These are phyloP conservation scores for Echites panduratus DNA, from an alignment of 257 asterid species.

Conservation along the genomic window DNA sequence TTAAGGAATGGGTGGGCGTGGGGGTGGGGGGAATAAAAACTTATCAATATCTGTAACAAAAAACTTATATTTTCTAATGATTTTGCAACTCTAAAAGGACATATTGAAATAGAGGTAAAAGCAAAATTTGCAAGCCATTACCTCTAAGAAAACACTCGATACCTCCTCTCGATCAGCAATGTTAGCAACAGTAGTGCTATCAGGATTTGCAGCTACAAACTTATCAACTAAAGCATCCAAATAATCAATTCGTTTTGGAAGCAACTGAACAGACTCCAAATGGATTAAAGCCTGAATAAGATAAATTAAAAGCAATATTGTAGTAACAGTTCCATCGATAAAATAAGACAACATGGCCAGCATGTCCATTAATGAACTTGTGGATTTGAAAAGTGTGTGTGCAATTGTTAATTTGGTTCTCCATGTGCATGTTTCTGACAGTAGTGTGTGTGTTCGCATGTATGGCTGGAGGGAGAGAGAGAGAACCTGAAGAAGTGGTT, in stretches of 20 bases:
- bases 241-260: conserved; percentile 72
- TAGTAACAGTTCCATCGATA: not conserved
- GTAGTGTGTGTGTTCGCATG: not conserved
- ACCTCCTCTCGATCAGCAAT: conserved; percentile 82
- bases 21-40: no score
- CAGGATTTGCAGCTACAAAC: conserved; percentile 51
- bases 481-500: conserved; percentile 83
- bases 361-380: not conserved
- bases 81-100: no score
- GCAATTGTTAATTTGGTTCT: not conserved
- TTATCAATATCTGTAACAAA: no score
- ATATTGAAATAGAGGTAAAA: not conserved
- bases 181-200: conserved; percentile 52
- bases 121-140: conserved; percentile 19
- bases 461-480: conserved; percentile 1
- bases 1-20: no score
- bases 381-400: not conserved
- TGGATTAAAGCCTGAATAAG: conserved; percentile 81
- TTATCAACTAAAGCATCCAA: conserved; percentile 78
- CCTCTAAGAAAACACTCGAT: conserved; percentile 95
- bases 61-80: no score
- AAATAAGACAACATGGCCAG: not conserved
- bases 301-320: conserved; percentile 10
- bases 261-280: conserved; percentile 85
- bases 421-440: not conserved